phyloP scores from a whole-genome alignment of 1,284 basidiomycete genomes.

The Testicularia cyperi region DNA sequence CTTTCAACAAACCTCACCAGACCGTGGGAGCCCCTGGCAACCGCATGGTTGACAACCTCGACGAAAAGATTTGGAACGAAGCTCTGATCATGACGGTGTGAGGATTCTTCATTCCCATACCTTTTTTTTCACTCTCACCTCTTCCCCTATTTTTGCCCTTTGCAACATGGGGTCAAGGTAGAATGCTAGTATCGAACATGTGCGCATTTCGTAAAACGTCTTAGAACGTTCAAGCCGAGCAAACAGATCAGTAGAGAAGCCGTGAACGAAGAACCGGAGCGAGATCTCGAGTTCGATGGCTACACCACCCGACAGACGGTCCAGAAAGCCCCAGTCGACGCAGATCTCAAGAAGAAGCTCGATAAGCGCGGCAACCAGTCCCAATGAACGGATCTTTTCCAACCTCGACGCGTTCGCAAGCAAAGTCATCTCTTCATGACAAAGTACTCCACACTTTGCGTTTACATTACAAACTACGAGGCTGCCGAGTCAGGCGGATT shows the following conservation, averaged over 20 bases:
- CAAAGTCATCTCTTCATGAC: too few species aligned
- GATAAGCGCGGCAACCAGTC: constrained; percentile 28
- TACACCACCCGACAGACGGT: constrained; percentile 25
- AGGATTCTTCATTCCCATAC: background rate
- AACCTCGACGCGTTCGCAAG: too few species aligned
- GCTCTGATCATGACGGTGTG: constrained; percentile 36
- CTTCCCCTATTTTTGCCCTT: too few species aligned
- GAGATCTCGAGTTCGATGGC: constrained; percentile 26
- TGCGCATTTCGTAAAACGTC: too few species aligned
- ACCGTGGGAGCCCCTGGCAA: constrained; percentile 33
- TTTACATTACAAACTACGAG: too few species aligned
- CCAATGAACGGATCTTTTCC: too few species aligned
- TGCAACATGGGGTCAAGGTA: too few species aligned
- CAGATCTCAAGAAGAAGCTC: constrained; percentile 30
- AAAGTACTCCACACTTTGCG: too few species aligned
- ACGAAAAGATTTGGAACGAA: constrained; percentile 28
- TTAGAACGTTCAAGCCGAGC: constrained; percentile 24
- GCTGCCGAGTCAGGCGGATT: too few species aligned
- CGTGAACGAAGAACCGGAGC: constrained; percentile 30
- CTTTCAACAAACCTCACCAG: constrained; percentile 39
- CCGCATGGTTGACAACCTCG: constrained; percentile 31
- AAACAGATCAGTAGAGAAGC: constrained; percentile 9
- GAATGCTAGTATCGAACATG: too few species aligned
- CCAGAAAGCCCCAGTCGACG: constrained; percentile 10
- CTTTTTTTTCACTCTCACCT: background rate